phyloP scores from a whole-genome alignment of 129 eudicot species.

The Artemisia tridentata region DNA sequence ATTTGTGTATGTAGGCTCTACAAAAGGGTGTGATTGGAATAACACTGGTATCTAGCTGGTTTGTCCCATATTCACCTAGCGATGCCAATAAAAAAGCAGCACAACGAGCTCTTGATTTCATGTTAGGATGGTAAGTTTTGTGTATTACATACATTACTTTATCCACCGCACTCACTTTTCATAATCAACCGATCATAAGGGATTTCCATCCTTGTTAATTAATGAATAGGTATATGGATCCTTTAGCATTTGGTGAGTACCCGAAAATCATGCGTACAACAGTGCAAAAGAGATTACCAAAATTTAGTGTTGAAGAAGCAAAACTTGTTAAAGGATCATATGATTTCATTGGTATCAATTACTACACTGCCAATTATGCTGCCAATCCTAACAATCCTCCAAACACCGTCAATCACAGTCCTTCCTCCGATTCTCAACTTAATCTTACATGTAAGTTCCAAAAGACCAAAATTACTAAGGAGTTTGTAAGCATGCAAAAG shows the following conservation, averaged over 20 bases:
- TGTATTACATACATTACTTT: no score
- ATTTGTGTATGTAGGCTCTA: constrained; percentile 25
- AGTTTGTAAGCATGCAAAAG: neutral
- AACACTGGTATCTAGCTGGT: constrained; percentile 26
- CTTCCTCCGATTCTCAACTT: constrained; percentile 22
- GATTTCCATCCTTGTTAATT: neutral
- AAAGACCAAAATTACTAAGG: neutral
- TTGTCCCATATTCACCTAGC: constrained; percentile 19
- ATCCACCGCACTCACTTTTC: neutral
- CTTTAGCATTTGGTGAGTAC: constrained; percentile 34
- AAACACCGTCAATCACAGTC: constrained; percentile 10
- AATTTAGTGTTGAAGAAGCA: constrained; percentile 30
- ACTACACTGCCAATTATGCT: constrained; percentile 38
- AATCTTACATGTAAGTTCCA: constrained; percentile 14
- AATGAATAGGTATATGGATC: constrained; percentile 37
- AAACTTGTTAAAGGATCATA: constrained; percentile 33
- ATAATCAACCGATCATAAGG: neutral
- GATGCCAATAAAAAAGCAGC: constrained; percentile 17
- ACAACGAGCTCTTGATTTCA: constrained; percentile 38
- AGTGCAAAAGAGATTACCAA: constrained; percentile 35
- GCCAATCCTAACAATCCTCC: neutral
- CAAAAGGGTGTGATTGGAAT: constrained; percentile 56
- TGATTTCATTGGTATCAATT: constrained; percentile 45
- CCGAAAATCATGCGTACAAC: constrained; percentile 23
- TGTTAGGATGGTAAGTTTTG: constrained; percentile 38